Conservation (phyloP, 1,139 yeast genomes). For the Hyphopichia khmerensis region DNA sequence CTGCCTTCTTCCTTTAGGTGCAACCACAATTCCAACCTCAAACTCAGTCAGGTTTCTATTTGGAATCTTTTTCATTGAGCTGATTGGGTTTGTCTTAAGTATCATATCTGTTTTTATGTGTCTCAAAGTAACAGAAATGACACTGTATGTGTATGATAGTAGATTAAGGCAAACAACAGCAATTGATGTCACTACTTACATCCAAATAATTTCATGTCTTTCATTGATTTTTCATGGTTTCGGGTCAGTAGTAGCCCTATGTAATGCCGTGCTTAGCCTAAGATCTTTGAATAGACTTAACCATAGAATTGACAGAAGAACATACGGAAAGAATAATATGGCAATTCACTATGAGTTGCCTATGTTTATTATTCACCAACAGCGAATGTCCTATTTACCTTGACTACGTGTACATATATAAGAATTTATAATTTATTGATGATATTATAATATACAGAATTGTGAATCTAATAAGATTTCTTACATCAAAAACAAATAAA, state of each 20-base stretch:
- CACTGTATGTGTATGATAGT: conserved; percentile 22
- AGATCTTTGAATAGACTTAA: conserved; percentile 15
- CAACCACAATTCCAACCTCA: conserved; percentile 18
- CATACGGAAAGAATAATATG: conserved; percentile 3
- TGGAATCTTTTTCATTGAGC: conserved; percentile 16
- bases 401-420: too few relatives aligned
- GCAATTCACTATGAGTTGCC: background rate
- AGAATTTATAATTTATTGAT: too few relatives aligned
- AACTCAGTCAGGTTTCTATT: conserved; percentile 14
- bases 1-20: conserved; percentile 19
- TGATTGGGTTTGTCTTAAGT: conserved; percentile 18
- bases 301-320: conserved; percentile 19
- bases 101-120: conserved; percentile 19
- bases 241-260: conserved; percentile 9
- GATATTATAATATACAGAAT: too few relatives aligned
- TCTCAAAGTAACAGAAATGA: conserved; percentile 28
- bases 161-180: conserved; percentile 9
- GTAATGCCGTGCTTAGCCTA: conserved; percentile 5
- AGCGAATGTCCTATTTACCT: background rate
- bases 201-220: conserved; percentile 15
- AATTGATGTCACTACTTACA: conserved; percentile 27
- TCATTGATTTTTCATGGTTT: conserved; percentile 12
- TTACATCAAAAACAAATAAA: background rate
- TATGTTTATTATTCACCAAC: background rate
- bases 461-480: too few relatives aligned